Evolutionary conservation across 176 grass and related monocot species (phyloP), one percentile per base, ranked within the genome.

Genomic region (Puya raimondii): DNA sequence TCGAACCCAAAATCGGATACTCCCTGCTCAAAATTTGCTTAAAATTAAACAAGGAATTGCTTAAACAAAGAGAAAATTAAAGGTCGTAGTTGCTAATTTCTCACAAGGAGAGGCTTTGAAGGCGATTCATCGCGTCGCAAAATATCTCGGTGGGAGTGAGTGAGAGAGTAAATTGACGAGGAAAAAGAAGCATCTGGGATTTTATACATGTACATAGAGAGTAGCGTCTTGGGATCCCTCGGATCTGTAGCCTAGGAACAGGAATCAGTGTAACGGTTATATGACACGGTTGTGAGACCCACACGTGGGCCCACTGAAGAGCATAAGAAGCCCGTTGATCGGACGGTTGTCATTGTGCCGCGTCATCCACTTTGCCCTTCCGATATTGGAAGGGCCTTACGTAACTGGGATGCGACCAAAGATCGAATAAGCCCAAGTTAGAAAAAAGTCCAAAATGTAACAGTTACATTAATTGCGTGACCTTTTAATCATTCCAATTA

Each of bases 81-180:
- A 14, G 47, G 11, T 29, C 17, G 10, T 17, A 53, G 49, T 76
- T 42, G 9, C 49, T 21, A 61, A 42, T 22, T 69, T 49, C 17
- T 67, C 18, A 78, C 80, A 49, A 78, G 15, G 57, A 51, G 18
- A 78, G 63, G 15, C 65, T 72, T 51, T 68, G 80, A 2, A 78
- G 25, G 63, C 68, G 59, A 51, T 72, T 83, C 74, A 73, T 83
- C 14, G 17, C 80, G 21, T 61, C 54, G n/a, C 15, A 10, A 9
- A 17, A 59, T 59, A 59, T 59, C 54, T 59, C 56, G 0, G 33
- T 42, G 33, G 33, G 33, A 42, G 33, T 7, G 33, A 42, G 33
- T 1, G 33, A 42, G 29, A 33, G 33, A 42, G 33, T 6, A 4
- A 42, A 7, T 1, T 0, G 33, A 42, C 5, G 33, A 42, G 6